Base-by-base conservation (phyloP, 2,329 filamentous ascomycete genomes). In the Pseudofabraea citricarpa region DNA sequence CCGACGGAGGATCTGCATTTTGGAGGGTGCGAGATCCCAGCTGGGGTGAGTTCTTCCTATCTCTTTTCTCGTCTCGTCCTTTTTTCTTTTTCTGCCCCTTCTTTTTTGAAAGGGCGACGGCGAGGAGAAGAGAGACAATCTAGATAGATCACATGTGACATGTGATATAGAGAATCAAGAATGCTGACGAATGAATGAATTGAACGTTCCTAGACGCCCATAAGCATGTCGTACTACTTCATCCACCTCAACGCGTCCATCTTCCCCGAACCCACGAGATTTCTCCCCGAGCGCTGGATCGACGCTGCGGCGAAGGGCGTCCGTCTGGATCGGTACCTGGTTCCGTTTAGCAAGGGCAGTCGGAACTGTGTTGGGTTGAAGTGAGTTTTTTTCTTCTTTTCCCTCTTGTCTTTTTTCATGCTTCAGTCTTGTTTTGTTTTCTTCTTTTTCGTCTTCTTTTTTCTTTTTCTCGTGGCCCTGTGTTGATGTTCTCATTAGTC, bases 201-300 rank as follows among this genome's bases (percentile, higher is more conserved):
- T 40, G 6, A 5, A 7, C 5, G 12, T 21, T 23, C 9, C 15
- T 21, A 44, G 42, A 40, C 44, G 23, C 29, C 39, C 2, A 20
- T 46, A 16, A 39, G 44, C 22, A 46, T 43, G 33, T 38, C 32
- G 9, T 26, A 36, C 10, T 20, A 36, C 37, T 31, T 31, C 16
- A 39, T 41, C 13, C 55, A 63, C 37, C 61, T 60, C 42, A 60
- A 58, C 1, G 4, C 48, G 13, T 50, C 51, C 9, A 60, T 64
- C 46, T 62, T 53, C 35, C 20, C 36, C 2, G 54, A 62, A n/a
- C 33, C 49, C 5, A 26, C 48, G 36, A 22, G 36, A 6, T 55
- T 51, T 16, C 36, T 57, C 3, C 66, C 66, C 1, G 65, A 68
- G 40, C 54, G 69, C 7, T 71, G 66, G 66, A 21, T 45, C n/a